Percentiles rank a stretch among this genome's conserved stretches.
Evolutionary conservation across 192 early-diverging fungal genomes (phyloP).

Genomic region (Linnemannia schmuckeri): DNA sequence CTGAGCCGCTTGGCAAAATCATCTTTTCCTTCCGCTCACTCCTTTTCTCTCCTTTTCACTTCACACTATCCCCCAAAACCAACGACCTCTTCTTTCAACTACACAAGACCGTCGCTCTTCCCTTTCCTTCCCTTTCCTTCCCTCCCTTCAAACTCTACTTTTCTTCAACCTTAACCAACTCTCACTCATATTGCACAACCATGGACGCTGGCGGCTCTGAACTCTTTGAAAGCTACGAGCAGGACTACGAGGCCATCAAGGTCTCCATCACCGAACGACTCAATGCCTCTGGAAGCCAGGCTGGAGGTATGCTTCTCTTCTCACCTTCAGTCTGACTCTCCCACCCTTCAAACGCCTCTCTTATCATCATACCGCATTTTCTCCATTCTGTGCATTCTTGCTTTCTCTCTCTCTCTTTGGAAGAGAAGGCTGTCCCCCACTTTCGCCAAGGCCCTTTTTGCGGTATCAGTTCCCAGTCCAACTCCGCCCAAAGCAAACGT

Average conservation of each 20-base stretch:
- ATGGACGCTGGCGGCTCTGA: constrained; percentile 74
- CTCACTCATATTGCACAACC: constrained; percentile 4
- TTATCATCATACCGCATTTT: not conserved
- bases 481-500: not conserved
- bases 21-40: not conserved
- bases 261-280: constrained; percentile 71
- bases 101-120: not conserved
- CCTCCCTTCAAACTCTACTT: not conserved
- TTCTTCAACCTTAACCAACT: not conserved
- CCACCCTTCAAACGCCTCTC: not conserved
- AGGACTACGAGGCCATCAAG: constrained; percentile 78
- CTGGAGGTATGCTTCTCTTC: constrained; percentile 63
- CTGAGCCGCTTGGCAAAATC: not conserved
- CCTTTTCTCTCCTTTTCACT: not conserved
- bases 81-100: not conserved
- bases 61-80: not conserved
- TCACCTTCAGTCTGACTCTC: not conserved
- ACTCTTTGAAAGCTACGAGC: constrained; percentile 90
- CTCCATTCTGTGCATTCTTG: not conserved
- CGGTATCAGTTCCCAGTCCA: not conserved
- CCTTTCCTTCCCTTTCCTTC: not conserved
- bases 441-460: constrained; percentile 5
- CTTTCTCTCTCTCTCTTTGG: not conserved
- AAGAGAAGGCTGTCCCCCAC: not conserved
- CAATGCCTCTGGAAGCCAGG: constrained; percentile 62